Conservation (phyloP, 2,329 filamentous ascomycete species). For the Epichloe glyceriae region DNA sequence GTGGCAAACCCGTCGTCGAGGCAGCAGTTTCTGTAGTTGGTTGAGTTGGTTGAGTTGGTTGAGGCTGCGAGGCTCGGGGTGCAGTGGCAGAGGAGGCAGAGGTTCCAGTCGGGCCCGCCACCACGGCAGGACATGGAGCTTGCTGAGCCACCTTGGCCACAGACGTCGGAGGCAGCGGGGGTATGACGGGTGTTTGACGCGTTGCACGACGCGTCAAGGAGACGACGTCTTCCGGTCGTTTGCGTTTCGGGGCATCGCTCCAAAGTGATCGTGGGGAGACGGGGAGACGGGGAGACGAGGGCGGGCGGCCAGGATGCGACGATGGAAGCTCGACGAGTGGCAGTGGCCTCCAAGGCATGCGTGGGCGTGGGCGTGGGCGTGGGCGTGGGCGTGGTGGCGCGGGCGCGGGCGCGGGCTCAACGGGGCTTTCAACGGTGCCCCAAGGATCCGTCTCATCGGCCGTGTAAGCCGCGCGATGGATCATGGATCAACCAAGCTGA, state of each 20-base stretch:
- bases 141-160: slow-evolving; percentile 3
- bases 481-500: too few relatives aligned
- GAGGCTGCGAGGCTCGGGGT: neutral
- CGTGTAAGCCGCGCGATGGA: too few relatives aligned
- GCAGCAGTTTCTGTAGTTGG: neutral
- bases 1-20: slow-evolving; percentile 1
- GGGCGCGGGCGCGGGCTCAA: neutral
- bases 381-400: too few relatives aligned
- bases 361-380: too few relatives aligned
- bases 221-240: slow-evolving; percentile 18
- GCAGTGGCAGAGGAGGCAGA: neutral
- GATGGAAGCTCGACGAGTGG: neutral
- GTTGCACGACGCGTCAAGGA: slow-evolving; percentile 23
- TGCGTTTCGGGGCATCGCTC: slow-evolving; percentile 26
- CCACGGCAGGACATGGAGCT: slow-evolving; percentile 1
- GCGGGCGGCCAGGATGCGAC: neutral
- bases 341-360: too few relatives aligned
- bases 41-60: neutral
- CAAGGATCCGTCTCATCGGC: too few relatives aligned
- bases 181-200: slow-evolving; percentile 25
- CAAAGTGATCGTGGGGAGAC: neutral
- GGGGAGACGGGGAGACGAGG: neutral
- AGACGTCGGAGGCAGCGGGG: slow-evolving; percentile 14
- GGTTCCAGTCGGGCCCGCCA: neutral
- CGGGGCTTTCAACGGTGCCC: too few relatives aligned